Conservation (phyloP, 164 flowering plant genomes). For the Vitis rupestris region DNA sequence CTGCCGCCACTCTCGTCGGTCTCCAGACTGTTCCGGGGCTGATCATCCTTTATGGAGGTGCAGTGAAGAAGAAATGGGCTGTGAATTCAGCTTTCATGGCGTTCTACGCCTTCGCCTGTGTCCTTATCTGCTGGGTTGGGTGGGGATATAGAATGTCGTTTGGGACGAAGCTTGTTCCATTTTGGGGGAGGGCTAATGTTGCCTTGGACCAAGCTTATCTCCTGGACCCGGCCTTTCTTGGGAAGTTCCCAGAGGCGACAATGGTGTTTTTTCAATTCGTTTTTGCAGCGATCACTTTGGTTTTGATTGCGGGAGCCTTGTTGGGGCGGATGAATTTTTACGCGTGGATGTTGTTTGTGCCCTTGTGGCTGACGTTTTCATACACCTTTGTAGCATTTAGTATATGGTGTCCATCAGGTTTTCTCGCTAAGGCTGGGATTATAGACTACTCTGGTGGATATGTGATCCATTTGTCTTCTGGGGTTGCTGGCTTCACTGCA, state of each 20-base stretch:
- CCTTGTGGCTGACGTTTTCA: constrained; percentile 38
- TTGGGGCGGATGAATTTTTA: constrained; percentile 39
- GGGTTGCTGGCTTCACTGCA: constrained; percentile 38
- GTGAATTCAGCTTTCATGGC: constrained; percentile 46
- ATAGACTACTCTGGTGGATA: constrained; percentile 35
- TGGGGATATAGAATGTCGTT: constrained; percentile 44
- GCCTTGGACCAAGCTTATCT: constrained; percentile 19
- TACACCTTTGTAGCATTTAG: constrained; percentile 30
- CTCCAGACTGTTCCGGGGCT: constrained; percentile 49
- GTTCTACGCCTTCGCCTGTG: constrained; percentile 39
- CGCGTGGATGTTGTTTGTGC: constrained; percentile 40
- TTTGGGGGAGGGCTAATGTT: constrained; percentile 24
- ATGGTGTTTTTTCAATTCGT: constrained; percentile 46
- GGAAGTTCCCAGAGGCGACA: constrained; percentile 33
- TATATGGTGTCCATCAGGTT: constrained; percentile 34
- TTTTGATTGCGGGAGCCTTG: constrained; percentile 34
- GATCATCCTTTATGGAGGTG: constrained; percentile 39
- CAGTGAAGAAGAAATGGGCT: constrained; percentile 47
- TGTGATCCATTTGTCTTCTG: constrained; percentile 34
- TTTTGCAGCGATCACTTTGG: constrained; percentile 41
- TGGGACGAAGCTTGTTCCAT: constrained; percentile 22
- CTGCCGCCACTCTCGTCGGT: constrained; percentile 44
- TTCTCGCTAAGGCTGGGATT: constrained; percentile 16
- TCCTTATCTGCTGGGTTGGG: constrained; percentile 35
- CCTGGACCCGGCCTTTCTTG: constrained; percentile 14